A percentile compares a stretch with the other conserved stretches of the same genome.
Evolutionary conservation across 768 basidiomycete species (phyloP).

Genomic region (Lactifluus rugatus): DNA sequence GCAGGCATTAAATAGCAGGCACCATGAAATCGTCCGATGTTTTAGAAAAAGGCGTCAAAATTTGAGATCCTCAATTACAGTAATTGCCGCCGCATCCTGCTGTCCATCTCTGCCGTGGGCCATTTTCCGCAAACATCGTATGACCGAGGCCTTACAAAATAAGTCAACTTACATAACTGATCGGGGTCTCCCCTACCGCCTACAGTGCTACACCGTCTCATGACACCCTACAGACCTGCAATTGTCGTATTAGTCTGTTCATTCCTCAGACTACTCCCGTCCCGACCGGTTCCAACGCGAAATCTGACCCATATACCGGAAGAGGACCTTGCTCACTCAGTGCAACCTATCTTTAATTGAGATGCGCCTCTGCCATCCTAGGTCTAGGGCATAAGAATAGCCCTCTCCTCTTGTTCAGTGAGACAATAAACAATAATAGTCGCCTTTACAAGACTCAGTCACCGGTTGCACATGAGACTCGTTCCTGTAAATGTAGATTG

Average conservation of each 20-base stretch:
- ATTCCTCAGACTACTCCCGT: background rate
- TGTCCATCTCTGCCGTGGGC: too few relatives aligned
- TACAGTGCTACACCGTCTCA: too few relatives aligned
- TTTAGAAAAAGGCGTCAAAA: constrained; percentile 15
- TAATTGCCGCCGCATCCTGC: background rate
- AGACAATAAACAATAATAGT: background rate
- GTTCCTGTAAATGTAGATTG: background rate
- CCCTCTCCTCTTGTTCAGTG: background rate
- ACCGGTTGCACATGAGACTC: background rate
- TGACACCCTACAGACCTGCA: too few relatives aligned
- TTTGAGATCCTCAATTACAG: background rate
- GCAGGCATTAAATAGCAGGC: constrained; percentile 11
- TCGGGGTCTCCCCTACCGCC: constrained; percentile 9
- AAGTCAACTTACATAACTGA: constrained; percentile 9
- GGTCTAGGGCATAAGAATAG: background rate
- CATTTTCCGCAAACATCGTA: constrained; percentile 1
- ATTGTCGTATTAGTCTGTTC: too few relatives aligned
- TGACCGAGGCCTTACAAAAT: constrained; percentile 4
- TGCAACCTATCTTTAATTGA: background rate
- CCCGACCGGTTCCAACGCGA: constrained; percentile 18
- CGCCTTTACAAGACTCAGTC: constrained; percentile 2
- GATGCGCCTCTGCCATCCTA: background rate
- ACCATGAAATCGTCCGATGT: constrained; percentile 18
- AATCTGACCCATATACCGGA: background rate
- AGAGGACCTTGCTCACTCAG: background rate